Conservation (phyloP, 176 grass and related monocot species). For the Secale cereale region DNA sequence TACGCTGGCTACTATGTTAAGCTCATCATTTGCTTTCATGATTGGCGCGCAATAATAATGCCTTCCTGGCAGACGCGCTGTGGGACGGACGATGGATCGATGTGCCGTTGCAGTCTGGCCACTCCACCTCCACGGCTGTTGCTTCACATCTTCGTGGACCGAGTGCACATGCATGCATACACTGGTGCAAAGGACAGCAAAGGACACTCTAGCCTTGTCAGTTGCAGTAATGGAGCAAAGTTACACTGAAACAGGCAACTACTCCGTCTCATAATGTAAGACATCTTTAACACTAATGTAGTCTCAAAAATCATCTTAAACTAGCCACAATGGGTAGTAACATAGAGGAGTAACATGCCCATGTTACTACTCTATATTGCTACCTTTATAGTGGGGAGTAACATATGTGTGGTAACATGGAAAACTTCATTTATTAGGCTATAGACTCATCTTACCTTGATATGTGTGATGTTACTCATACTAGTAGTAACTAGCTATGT, state of each 20-base stretch:
- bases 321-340: too few species aligned
- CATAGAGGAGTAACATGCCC: too few species aligned
- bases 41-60: constrained; percentile 43
- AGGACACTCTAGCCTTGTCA: constrained; percentile 29
- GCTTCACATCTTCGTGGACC: constrained; percentile 31
- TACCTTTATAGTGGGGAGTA: too few species aligned
- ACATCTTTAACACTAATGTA: too few species aligned
- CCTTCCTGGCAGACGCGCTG: neutral
- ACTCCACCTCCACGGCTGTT: constrained; percentile 26
- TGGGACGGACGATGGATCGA: neutral
- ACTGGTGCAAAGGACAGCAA: constrained; percentile 21
- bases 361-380: too few species aligned
- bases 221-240: neutral
- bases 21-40: constrained; percentile 51
- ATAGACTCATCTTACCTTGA: too few species aligned
- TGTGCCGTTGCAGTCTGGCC: constrained; percentile 27
- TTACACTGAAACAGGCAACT: neutral
- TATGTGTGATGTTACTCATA: too few species aligned
- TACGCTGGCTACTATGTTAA: constrained; percentile 48
- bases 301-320: too few species aligned
- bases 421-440: too few species aligned
- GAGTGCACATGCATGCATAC: neutral
- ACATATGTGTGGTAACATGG: too few species aligned
- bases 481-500: too few species aligned
- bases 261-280: too few species aligned